Percentiles rank a stretch among this genome's conserved stretches.
Conservation (phyloP, 2,329 filamentous ascomycete species). For the Aspergillus sp. region DNA sequence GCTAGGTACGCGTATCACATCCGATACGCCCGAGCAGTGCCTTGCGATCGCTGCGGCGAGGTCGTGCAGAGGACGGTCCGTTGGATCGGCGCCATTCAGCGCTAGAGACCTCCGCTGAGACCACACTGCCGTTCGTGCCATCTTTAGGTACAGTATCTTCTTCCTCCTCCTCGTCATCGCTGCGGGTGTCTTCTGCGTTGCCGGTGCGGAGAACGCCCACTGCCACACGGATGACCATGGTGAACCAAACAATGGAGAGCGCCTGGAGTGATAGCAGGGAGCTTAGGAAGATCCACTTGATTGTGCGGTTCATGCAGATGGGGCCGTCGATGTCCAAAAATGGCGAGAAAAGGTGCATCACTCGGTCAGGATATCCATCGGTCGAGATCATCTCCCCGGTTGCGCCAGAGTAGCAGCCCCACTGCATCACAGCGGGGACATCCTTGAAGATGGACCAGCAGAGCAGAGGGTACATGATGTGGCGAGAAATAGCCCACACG, state of each 20-base stretch:
- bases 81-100: conserved; percentile 37
- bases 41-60: conserved; percentile 55
- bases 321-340: conserved; percentile 69
- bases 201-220: conserved; percentile 72
- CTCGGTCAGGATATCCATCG: conserved; percentile 43
- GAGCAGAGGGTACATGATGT: conserved; percentile 74
- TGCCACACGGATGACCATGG: conserved; percentile 81
- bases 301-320: conserved; percentile 74
- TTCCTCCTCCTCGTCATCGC: conserved; percentile 74
- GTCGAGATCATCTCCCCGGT: conserved; percentile 35
- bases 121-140: conserved; percentile 19
- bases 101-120: conserved; percentile 27
- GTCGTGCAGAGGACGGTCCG: conserved; percentile 33
- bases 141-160: conserved; percentile 33
- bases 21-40: conserved; percentile 79
- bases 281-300: conserved; percentile 75
- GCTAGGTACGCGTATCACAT: conserved; percentile 66
- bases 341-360: conserved; percentile 68
- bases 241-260: conserved; percentile 84
- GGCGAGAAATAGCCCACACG: conserved; percentile 79
- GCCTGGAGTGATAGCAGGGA: conserved; percentile 75
- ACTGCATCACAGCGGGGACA: conserved; percentile 60
- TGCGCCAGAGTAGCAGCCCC: conserved; percentile 68
- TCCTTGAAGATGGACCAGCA: conserved; percentile 80
- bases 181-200: conserved; percentile 80